Conservation (phyloP, 1,139 yeast genomes). For the Torulaspora pretoriensis region DNA sequence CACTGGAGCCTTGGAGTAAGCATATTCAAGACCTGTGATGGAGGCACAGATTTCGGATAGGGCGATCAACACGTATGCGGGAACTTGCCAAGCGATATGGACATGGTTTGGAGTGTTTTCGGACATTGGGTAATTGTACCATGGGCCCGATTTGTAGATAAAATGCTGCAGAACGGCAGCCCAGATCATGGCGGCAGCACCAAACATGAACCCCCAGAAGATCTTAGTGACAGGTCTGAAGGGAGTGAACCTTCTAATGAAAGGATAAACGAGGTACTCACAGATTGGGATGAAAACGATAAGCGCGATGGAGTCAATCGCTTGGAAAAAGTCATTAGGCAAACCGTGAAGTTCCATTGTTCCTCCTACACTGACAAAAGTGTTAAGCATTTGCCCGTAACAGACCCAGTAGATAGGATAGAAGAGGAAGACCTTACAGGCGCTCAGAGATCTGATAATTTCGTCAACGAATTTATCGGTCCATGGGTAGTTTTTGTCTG, state of each 20-base stretch:
- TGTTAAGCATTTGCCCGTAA: slow-evolving; percentile 62
- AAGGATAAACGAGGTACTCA: slow-evolving; percentile 55
- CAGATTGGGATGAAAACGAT: slow-evolving; percentile 61
- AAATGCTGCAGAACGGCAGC: slow-evolving; percentile 78
- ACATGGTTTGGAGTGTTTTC: slow-evolving; percentile 38
- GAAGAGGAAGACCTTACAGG: slow-evolving; percentile 61
- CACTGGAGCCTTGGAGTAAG: slow-evolving; percentile 65
- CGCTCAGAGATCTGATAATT: slow-evolving; percentile 51
- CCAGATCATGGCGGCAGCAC: slow-evolving; percentile 64
- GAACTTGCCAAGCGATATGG: slow-evolving; percentile 42
- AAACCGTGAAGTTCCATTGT: slow-evolving; percentile 63
- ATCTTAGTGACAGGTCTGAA: slow-evolving; percentile 72
- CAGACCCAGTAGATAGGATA: slow-evolving; percentile 59
- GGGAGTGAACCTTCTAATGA: slow-evolving; percentile 52
- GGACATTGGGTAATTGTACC: slow-evolving; percentile 59
- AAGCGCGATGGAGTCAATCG: slow-evolving; percentile 64
- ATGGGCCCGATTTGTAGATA: slow-evolving; percentile 72
- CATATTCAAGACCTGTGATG: slow-evolving; percentile 65
- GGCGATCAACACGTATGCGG: slow-evolving; percentile 56
- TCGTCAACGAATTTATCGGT: slow-evolving; percentile 57
- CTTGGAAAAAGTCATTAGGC: slow-evolving; percentile 67
- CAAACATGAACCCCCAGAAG: slow-evolving; percentile 68
- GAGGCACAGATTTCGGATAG: slow-evolving; percentile 66
- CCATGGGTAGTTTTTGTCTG: slow-evolving; percentile 40
- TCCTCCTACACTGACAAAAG: slow-evolving; percentile 63